These are phyloP conservation scores for Oenanthe javanica DNA, from an alignment of 140 eudicot genomes.

Conservation along the genomic window DNA sequence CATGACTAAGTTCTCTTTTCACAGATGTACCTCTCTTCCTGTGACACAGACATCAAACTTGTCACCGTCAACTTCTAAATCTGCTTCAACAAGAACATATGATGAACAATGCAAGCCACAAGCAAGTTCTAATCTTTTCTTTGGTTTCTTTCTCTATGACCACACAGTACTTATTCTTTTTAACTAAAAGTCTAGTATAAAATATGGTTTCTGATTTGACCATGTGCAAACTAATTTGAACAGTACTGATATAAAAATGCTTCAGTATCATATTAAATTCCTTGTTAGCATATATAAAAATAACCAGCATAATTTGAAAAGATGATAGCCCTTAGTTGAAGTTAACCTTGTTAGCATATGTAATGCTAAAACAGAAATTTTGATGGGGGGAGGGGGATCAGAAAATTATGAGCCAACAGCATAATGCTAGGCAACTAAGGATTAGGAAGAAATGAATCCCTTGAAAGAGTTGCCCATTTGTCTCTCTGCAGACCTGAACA, in stretches of 20 bases:
- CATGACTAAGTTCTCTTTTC: constrained; percentile 29
- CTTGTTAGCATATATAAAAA: background rate
- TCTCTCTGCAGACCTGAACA: background rate
- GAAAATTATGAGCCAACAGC: background rate
- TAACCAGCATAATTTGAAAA: background rate
- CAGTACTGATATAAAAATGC: background rate
- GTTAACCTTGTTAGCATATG: background rate
- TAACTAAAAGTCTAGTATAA: background rate
- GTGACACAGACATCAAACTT: constrained; percentile 51
- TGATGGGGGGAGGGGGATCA: background rate
- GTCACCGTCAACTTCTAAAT: constrained; percentile 46
- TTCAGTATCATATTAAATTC: background rate
- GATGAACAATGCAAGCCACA: constrained; percentile 47
- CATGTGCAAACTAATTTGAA: background rate
- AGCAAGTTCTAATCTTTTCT: constrained; percentile 21
- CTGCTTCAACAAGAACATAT: constrained; percentile 58
- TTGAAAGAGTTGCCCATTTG: background rate
- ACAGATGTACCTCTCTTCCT: constrained; percentile 74
- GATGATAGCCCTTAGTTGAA: background rate
- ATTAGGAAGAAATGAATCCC: background rate
- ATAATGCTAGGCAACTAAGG: background rate
- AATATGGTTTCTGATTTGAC: background rate
- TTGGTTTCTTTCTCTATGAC: background rate
- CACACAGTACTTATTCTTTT: background rate
- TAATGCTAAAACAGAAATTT: background rate